A percentile compares a stretch with the other conserved stretches of the same genome.
Conservation (phyloP, 2,329 filamentous ascomycete species). For the Colletotrichum theobromicola region DNA sequence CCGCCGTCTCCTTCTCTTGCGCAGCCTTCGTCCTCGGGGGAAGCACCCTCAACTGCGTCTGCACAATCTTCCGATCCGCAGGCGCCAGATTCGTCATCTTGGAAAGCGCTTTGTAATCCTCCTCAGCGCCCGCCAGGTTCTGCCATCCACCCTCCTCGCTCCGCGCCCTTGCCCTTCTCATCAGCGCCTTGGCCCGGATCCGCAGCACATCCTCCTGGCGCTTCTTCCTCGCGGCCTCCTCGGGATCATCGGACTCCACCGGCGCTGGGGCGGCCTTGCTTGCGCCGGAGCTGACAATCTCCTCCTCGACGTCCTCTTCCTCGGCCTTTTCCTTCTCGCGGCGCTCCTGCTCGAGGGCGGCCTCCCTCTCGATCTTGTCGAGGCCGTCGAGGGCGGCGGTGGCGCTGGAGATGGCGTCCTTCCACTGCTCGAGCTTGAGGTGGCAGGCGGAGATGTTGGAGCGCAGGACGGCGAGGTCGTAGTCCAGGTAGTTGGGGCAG, state of each 20-base stretch:
- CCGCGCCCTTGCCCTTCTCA: conserved; percentile 77
- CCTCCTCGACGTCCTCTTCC: conserved; percentile 54
- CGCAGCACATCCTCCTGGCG: conserved; percentile 70
- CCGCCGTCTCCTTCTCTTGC: conserved; percentile 85
- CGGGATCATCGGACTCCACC: conserved; percentile 23
- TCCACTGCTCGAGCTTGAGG: conserved; percentile 85
- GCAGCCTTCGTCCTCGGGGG: conserved; percentile 76
- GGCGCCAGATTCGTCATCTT: conserved; percentile 64
- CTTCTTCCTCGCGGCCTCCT: conserved; percentile 35
- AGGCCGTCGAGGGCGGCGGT: conserved; percentile 75
- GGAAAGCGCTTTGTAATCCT: conserved; percentile 78
- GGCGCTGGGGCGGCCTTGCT: conserved; percentile 49
- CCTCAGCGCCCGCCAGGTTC: conserved; percentile 75
- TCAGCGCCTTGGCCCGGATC: conserved; percentile 82
- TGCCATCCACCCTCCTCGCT: conserved; percentile 79
- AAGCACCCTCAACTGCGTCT: conserved; percentile 67
- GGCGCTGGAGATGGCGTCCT: conserved; percentile 77
- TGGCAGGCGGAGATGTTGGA: conserved; percentile 92
- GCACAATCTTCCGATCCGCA: conserved; percentile 72
- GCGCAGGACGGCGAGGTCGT: conserved; percentile 84
- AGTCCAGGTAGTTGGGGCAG: conserved; percentile 85
- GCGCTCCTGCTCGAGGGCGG: conserved; percentile 27
- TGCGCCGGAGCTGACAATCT: conserved; percentile 65
- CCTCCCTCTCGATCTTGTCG: conserved; percentile 58
- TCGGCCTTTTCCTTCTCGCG: conserved; percentile 50